Evolutionary conservation across 495 filamentous ascomycete species (phyloP).

Genomic region (Niebla homalea): DNA sequence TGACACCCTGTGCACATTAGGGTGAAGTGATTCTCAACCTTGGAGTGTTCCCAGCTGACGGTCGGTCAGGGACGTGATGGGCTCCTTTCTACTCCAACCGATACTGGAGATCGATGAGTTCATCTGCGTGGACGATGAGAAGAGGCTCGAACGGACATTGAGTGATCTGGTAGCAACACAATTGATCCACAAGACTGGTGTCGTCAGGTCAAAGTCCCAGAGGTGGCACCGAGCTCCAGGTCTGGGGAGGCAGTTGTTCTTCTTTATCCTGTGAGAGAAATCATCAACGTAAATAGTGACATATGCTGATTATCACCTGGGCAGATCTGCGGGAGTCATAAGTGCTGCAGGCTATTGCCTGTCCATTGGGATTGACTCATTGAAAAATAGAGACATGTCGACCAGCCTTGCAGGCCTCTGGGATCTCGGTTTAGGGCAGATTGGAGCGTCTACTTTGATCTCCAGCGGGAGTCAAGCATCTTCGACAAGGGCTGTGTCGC

Average conservation of each 20-base stretch:
- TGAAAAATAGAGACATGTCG: background rate
- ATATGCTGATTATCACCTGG: background rate
- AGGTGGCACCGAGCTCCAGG: background rate
- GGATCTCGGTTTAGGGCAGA: background rate
- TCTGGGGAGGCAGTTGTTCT: background rate
- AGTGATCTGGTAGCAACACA: background rate
- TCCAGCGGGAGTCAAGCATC: no score
- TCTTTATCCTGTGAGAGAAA: slow-evolving; percentile 12
- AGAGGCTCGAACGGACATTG: background rate
- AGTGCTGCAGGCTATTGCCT: background rate
- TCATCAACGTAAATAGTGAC: no score
- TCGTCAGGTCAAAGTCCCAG: background rate
- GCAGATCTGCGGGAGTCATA: background rate
- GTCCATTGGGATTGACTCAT: background rate
- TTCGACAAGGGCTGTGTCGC: no score
- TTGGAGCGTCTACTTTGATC: background rate
- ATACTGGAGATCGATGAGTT: background rate
- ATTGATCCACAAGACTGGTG: no score
- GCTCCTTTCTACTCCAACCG: background rate
- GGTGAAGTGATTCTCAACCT: background rate
- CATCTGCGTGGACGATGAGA: slow-evolving; percentile 24
- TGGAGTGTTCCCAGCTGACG: background rate
- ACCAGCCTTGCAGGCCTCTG: background rate
- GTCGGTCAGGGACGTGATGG: background rate
- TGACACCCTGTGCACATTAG: background rate